Base-by-base conservation (phyloP, 2,329 filamentous ascomycete species). In the Pseudonectria buxi region DNA sequence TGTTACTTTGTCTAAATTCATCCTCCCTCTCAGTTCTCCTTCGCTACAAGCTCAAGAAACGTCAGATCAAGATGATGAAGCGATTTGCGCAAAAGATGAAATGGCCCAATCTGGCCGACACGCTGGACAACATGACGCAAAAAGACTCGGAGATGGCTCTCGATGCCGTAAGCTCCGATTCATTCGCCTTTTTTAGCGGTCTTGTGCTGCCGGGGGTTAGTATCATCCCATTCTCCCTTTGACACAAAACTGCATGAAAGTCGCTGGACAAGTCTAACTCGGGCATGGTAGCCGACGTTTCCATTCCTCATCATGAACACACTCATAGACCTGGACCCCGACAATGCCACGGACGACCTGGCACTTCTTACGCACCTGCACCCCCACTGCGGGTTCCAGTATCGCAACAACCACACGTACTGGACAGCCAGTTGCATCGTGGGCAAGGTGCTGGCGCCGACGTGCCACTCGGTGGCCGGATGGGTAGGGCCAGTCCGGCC, bases 251-350 rank as follows among this genome's bases (percentile, higher is more conserved):
- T n/a, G 14, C 25, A 24, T 12, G 22, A 24, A 14, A 18, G 30
- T 30, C 10, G 15, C 24, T n/a, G 4, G 9, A 10, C 3, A 14
- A 30, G 9, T 31, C 45, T 51, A 33, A 51, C 37, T 22, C 9
- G 18, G 5, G 18, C 9, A 31, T 3, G 24, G 26, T 40, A 74
- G 70, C 63, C 70, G 4, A 78, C 75, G 0, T 76, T 85, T 30
- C 81, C 83, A 3, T 88, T 83, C 61, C 71, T 86, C 26, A 77
- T 86, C 30, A 87, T 88, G 81, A 87, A 86, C 54, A 75, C 82
- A 4, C 68, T 88, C 28, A 78, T 87, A 44, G 83, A 87, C 55
- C 76, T 84, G 47, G 83, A 87, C 50, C 77, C 78, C 2, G 81
- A 85, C 53, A 71, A 71, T 4, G 78, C 77, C 3, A 77, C 75